These are phyloP conservation scores for Candolleomyces eurysporus DNA, from an alignment of 768 basidiomycete species.

Conservation along the genomic window DNA sequence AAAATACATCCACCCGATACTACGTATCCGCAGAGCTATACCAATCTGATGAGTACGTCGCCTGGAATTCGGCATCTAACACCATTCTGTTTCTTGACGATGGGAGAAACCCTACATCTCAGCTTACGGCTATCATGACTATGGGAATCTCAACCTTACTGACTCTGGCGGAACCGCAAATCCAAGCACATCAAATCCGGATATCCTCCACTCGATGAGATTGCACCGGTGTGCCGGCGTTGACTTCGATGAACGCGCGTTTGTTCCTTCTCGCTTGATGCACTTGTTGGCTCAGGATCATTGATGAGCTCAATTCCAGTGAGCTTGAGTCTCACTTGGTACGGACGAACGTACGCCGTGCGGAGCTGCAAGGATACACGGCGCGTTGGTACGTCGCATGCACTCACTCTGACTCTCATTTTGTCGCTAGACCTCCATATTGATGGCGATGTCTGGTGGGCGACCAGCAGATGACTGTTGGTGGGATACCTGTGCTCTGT, in stretches of 20 bases:
- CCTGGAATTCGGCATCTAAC: no score
- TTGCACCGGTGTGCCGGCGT: conserved; percentile 20
- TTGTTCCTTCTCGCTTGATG: no score
- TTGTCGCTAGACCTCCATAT: no score
- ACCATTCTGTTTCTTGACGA: no score
- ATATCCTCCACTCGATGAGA: conserved; percentile 17
- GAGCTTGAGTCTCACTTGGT: conserved; percentile 19
- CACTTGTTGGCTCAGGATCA: no score
- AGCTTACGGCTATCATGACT: conserved; percentile 22
- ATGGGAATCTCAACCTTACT: conserved; percentile 19
- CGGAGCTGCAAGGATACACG: neutral
- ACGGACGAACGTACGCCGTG: conserved; percentile 16
- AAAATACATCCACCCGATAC: no score
- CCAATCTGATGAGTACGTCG: no score
- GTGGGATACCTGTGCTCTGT: neutral
- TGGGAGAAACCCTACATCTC: no score
- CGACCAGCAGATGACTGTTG: neutral
- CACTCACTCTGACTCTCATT: no score
- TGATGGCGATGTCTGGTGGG: no score
- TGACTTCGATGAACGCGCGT: conserved; percentile 9
- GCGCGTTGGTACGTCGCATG: neutral
- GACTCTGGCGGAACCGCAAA: conserved; percentile 17
- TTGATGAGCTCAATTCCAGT: conserved; percentile 2
- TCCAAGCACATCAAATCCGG: conserved; percentile 19
- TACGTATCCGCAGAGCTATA: no score